A percentile compares a stretch with the other conserved stretches of the same genome.
Evolutionary conservation across 164 flowering plant species (phyloP).

Genomic region (Tinospora cordifolia): DNA sequence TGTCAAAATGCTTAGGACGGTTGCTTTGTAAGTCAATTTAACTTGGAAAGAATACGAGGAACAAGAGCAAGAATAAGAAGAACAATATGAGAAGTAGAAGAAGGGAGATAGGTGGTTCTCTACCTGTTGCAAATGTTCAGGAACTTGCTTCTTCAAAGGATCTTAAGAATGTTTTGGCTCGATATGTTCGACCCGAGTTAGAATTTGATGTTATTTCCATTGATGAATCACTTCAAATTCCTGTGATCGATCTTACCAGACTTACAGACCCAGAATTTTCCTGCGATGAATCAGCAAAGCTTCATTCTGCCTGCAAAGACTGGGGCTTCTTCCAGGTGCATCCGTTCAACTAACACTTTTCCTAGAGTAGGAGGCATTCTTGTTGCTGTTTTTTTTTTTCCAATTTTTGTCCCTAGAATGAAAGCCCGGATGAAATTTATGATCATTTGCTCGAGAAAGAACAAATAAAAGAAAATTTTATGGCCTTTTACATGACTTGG

Average conservation of each 20-base stretch:
- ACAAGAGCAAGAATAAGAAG: constrained; percentile 6
- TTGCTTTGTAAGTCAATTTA: neutral
- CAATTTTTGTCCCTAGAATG: neutral
- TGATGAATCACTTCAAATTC: constrained; percentile 26
- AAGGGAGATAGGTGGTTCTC: constrained; percentile 26
- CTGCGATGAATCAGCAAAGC: constrained; percentile 24
- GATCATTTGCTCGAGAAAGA: too few species aligned
- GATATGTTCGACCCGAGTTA: constrained; percentile 28
- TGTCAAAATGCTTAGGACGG: neutral
- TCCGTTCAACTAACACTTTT: neutral
- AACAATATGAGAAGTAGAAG: neutral
- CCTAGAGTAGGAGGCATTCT: neutral
- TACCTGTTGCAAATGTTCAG: constrained; percentile 38
- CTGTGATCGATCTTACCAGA: constrained; percentile 29
- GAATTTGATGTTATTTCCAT: constrained; percentile 14
- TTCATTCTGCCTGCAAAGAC: constrained; percentile 36
- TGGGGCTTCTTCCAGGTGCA: constrained; percentile 57
- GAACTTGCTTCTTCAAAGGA: constrained; percentile 29
- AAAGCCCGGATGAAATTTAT: too few species aligned
- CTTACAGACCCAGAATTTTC: constrained; percentile 3
- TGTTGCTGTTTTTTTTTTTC: neutral
- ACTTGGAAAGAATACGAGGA: constrained; percentile 12
- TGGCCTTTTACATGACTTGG: too few species aligned
- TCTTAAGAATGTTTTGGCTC: constrained; percentile 22
- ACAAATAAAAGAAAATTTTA: too few species aligned